These are phyloP conservation scores for Salvia sclarea DNA, from an alignment of 305 asterid species.

Conservation along the genomic window DNA sequence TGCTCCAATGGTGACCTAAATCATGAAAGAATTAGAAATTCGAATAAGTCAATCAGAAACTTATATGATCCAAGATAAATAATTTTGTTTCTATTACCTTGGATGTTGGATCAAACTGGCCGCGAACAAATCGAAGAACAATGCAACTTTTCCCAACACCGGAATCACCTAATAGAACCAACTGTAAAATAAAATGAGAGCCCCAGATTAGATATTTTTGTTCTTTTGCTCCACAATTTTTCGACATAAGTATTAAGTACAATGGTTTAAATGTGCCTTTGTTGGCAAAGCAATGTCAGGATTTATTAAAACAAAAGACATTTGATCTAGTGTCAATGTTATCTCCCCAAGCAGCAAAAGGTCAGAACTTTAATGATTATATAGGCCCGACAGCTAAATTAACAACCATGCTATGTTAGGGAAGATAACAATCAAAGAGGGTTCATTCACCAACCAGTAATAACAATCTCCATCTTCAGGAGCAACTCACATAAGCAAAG, in stretches of 20 bases:
- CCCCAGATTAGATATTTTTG: background rate
- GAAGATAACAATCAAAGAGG: background rate
- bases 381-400: background rate
- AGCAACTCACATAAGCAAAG: background rate
- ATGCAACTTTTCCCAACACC: conserved; percentile 99
- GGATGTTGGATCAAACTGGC: conserved; percentile 98
- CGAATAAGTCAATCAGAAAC: conserved; percentile 20
- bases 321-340: background rate
- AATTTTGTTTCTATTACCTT: conserved; percentile 53
- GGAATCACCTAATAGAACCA: conserved; percentile 94
- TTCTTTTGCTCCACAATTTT: background rate
- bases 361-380: background rate
- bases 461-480: background rate
- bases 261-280: background rate
- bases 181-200: conserved; percentile 47
- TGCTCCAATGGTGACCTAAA: conserved; percentile 96
- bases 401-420: background rate
- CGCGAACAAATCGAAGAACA: conserved; percentile 97
- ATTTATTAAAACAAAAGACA: background rate
- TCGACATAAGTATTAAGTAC: background rate
- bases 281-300: background rate
- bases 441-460: background rate
- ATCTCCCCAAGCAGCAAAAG: background rate
- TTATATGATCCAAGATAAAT: conserved; percentile 5
- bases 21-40: conserved; percentile 29